Percentiles rank a stretch among this genome's conserved stretches.
phyloP scores from a whole-genome alignment of 139 green algal genomes.

The Chlorella ohadii region DNA sequence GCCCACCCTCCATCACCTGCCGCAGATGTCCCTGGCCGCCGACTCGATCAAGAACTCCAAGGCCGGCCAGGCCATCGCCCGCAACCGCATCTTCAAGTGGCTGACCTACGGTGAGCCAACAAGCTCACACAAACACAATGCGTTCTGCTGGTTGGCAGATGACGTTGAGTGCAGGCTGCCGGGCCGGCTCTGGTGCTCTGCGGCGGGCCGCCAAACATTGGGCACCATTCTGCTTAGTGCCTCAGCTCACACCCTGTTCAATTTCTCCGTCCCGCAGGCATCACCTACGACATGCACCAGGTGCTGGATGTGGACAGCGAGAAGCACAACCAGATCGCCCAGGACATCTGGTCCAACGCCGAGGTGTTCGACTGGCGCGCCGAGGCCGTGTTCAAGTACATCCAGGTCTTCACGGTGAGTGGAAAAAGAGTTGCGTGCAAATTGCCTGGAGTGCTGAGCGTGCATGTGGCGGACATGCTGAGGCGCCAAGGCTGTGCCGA shows the following conservation, averaged over 20 bases:
- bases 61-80: background rate
- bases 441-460: too few species aligned
- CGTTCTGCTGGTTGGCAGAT: too few species aligned
- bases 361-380: conserved; percentile 79
- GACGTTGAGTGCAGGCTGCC: too few species aligned
- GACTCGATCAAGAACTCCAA: conserved; percentile 12
- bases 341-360: conserved; percentile 62
- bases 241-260: background rate
- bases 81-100: background rate
- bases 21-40: background rate
- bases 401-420: too few species aligned
- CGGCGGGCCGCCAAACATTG: too few species aligned
- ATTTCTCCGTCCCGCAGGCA: background rate
- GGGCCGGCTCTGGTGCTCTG: too few species aligned
- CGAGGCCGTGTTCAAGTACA: conserved; percentile 74
- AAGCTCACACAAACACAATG: too few species aligned
- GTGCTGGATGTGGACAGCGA: conserved; percentile 44
- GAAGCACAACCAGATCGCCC: conserved; percentile 40
- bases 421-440: too few species aligned
- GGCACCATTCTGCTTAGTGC: too few species aligned
- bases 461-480: too few species aligned
- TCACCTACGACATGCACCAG: conserved; percentile 37
- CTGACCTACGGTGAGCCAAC: background rate
- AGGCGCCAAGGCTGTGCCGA: too few species aligned
- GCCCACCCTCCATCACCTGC: too few species aligned